Evolutionary conservation across 805 yeast species (phyloP).

Genomic region (Candida railenensis): DNA sequence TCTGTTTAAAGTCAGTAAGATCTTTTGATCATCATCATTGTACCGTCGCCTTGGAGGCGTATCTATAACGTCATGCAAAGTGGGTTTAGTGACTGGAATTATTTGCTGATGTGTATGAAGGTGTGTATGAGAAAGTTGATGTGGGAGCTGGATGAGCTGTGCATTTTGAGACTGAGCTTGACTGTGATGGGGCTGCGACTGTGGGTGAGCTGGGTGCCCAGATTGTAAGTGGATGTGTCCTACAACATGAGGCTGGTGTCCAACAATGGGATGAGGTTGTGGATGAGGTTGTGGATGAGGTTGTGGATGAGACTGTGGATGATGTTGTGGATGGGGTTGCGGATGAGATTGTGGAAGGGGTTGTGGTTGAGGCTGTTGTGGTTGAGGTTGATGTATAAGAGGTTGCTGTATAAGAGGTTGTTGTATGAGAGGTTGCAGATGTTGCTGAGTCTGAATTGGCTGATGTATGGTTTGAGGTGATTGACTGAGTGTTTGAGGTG

Average conservation of each 20-base stretch:
- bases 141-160: background rate
- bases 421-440: background rate
- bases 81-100: background rate
- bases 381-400: background rate
- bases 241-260: no score
- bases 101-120: background rate
- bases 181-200: background rate
- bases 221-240: no score
- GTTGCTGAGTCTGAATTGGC: slow-evolving; percentile 4
- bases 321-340: slow-evolving; percentile 4
- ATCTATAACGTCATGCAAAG: slow-evolving; percentile 4
- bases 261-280: background rate
- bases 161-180: background rate
- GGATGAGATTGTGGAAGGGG: background rate
- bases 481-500: slow-evolving; percentile 2
- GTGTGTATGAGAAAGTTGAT: background rate
- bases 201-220: background rate
- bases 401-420: slow-evolving; percentile 10
- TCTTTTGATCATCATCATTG: slow-evolving; percentile 3
- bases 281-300: slow-evolving; percentile 4
- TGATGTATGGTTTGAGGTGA: slow-evolving; percentile 5
- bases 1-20: slow-evolving; percentile 1
- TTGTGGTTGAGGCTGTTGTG: slow-evolving; percentile 1
- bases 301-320: slow-evolving; percentile 7
- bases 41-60: slow-evolving; percentile 5